Base-by-base conservation (phyloP, 495 filamentous ascomycete genomes). In the Cudoniella acicularis region DNA sequence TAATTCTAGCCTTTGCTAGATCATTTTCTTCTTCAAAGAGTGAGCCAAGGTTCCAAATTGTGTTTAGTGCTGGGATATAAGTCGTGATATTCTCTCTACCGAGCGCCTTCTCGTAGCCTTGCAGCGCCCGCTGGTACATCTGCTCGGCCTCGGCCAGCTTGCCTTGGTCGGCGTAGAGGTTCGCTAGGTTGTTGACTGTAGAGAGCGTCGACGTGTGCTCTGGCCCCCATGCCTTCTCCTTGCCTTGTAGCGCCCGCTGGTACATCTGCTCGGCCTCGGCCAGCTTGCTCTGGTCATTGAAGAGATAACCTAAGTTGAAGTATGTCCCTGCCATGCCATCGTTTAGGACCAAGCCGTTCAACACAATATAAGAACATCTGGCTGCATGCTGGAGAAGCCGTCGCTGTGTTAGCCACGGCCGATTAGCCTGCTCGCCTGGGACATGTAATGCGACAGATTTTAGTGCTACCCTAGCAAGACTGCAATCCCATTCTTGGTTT, bases 331-430 rank as follows among this genome's bases (percentile, higher is more conserved):
- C 49, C 21, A 63, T 48, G 1, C 25, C 55, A 59, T 60, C 54
- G 20, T 54, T 49, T 51, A 9, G 11, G 26, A 63, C 56, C 41
- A 50, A 51, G 23, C 49, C 27, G 16, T 54, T 61, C 42, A 18
- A 24, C 36, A 60, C 10, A 17, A 60, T 57, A 56, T 70, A 67
- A 18, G 49, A 65, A 45, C 60, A 65, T 64, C 63, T 27, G 57
- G 67, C 63, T 60, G 71, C 71, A 64, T 77, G 74, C 60, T 67
- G 67, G 55, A 76, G 61, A 60, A 74, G 69, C 50, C 74, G 69
- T 57, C 58, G 71, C 60, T 75, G 64, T 24, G 69, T 49, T 20
- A 63, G 42, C 55, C 68, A 68, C 62, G 67, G 71, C 43, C 67
- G 56, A 52, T 45, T 41, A 30, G 49, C 52, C 55, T 65, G 54